Base-by-base conservation (phyloP, 1,139 yeast genomes). In the Taphrina betulina region DNA sequence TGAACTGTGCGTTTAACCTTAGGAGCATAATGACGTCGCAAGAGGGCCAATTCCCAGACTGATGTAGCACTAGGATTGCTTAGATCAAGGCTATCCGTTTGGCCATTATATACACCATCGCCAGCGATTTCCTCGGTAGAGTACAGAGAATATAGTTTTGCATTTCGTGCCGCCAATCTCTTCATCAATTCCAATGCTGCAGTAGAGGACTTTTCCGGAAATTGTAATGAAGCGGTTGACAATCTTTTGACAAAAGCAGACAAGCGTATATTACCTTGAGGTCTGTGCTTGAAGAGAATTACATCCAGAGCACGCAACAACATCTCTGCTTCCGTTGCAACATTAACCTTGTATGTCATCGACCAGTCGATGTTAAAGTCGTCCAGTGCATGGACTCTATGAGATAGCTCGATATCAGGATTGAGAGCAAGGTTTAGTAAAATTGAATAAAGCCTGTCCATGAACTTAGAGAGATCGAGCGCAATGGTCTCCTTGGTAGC, bases 41-140 rank as follows among this genome's bases (percentile, higher is more conserved):
- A 72, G 52, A 90, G 70, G 2, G 83, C 82, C 56, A 82, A 80
- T 67, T 92, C 97, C 95, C 96, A 92, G 46, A 90, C 72, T 0
- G 89, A 84, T 1, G 96, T 95, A 12, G 94, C 94, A 51, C 83
- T 90, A 2, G 95, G 79, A 66, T 90, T 89, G 63, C 85, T 75
- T 68, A 94, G 80, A 63, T 85, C 88, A 7, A 88, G 80, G 48
- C 80, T 83, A 43, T 78, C 78, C 26, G 80, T 77, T 54, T 83
- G 88, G 63, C 83, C 75, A 33, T 82, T 80, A 66, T 84, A 83
- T 3, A 76, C 74, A 57, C 96, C 96, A 61, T 83, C 79, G 14
- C 86, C 86, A 38, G 90, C 79, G 63, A 94, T 77, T 66, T 92
- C 98, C 55, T 89, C 96, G 0, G 96, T 86, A 34, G 87, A 81